Evolutionary conservation across 495 filamentous ascomycete genomes (phyloP).

Genomic region (Letharia lupina): DNA sequence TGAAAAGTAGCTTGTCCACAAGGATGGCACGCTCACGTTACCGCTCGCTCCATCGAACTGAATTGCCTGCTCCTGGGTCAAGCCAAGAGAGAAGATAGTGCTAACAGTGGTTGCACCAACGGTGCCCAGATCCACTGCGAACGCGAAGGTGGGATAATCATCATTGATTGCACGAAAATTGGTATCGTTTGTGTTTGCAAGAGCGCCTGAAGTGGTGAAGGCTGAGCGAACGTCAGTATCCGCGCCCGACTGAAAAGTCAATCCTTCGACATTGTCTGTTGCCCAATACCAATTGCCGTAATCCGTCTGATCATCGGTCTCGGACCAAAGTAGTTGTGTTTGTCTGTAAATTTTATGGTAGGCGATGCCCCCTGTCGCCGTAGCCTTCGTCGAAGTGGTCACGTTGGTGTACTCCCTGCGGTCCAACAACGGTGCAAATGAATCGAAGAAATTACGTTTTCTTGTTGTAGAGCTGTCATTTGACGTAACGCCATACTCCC

Average conservation of each 20-base stretch:
- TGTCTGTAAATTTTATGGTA: slow-evolving; percentile 49
- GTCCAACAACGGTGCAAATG: neutral
- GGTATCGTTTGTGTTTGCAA: slow-evolving; percentile 40
- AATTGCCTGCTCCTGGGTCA: slow-evolving; percentile 45
- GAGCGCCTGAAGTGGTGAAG: slow-evolving; percentile 37
- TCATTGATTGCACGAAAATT: slow-evolving; percentile 46
- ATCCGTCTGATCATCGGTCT: slow-evolving; percentile 45
- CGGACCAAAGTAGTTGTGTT: slow-evolving; percentile 46
- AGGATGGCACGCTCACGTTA: slow-evolving; percentile 34
- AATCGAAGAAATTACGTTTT: neutral
- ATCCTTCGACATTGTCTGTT: slow-evolving; percentile 33
- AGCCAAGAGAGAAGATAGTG: slow-evolving; percentile 45
- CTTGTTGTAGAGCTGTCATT: slow-evolving; percentile 19
- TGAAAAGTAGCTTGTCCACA: slow-evolving; percentile 49
- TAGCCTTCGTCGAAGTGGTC: neutral
- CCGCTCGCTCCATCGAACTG: slow-evolving; percentile 42
- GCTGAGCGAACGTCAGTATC: slow-evolving; percentile 42
- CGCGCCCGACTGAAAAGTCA: slow-evolving; percentile 44
- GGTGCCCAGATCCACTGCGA: slow-evolving; percentile 43
- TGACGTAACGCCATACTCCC: slow-evolving; percentile 43
- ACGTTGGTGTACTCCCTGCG: neutral
- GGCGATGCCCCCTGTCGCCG: slow-evolving; percentile 27
- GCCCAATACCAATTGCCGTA: slow-evolving; percentile 55
- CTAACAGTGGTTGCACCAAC: slow-evolving; percentile 32
- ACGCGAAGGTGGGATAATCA: slow-evolving; percentile 49